A percentile compares a stretch with the other conserved stretches of the same genome.
Evolutionary conservation across 495 filamentous ascomycete genomes (phyloP).

Genomic region (Penicillium coprophilum): DNA sequence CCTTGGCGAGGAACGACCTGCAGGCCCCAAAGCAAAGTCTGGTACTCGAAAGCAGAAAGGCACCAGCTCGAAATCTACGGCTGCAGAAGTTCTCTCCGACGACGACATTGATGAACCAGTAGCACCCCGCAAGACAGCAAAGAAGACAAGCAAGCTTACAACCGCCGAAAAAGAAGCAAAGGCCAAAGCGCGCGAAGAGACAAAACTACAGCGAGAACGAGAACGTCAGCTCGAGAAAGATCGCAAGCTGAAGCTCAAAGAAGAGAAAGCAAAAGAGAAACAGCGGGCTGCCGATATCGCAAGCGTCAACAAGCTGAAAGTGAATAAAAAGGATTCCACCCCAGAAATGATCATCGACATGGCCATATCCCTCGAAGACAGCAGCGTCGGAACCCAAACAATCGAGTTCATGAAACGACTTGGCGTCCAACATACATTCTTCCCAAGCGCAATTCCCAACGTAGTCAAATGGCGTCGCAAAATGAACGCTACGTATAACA

Average conservation of each 20-base stretch:
- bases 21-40: constrained; percentile 6
- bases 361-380: constrained; percentile 52
- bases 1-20: constrained; percentile 8
- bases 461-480: constrained; percentile 77
- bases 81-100: constrained; percentile 14
- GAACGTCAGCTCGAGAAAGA: constrained; percentile 49
- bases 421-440: constrained; percentile 54
- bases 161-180: constrained; percentile 55
- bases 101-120: constrained; percentile 29
- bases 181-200: constrained; percentile 49
- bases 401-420: constrained; percentile 56
- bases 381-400: constrained; percentile 49
- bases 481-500: constrained; percentile 61
- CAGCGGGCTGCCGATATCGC: constrained; percentile 65
- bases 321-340: constrained; percentile 71
- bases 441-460: constrained; percentile 52
- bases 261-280: constrained; percentile 63
- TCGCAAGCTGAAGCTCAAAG: constrained; percentile 49
- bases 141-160: constrained; percentile 37
- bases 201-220: constrained; percentile 46
- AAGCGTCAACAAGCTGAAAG: constrained; percentile 72
- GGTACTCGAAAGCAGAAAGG: constrained; percentile 8
- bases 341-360: constrained; percentile 87
- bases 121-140: constrained; percentile 21
- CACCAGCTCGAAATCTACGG: neutral